phyloP scores from a whole-genome alignment of 176 grass and related monocot species.

The Oryza meyeriana region DNA sequence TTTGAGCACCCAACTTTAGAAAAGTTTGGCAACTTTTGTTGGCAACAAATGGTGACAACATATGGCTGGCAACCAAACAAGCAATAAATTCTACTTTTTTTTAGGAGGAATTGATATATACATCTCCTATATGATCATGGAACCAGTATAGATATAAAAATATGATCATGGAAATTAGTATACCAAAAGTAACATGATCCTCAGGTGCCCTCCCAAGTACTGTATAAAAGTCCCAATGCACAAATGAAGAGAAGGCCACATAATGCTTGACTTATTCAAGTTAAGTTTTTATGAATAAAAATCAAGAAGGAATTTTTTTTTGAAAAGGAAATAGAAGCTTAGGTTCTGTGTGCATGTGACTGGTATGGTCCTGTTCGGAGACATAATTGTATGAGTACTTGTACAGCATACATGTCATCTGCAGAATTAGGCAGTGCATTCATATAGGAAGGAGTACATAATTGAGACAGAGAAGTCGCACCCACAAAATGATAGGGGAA shows the following conservation, averaged over 20 bases:
- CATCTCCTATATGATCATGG: too few relatives aligned
- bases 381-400: slow-evolving; percentile 38
- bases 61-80: too few relatives aligned
- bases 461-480: not conserved
- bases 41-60: too few relatives aligned
- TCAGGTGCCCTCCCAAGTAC: too few relatives aligned
- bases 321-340: not conserved
- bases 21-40: too few relatives aligned
- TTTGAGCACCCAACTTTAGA: too few relatives aligned
- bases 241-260: not conserved
- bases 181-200: too few relatives aligned
- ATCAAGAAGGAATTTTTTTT: not conserved
- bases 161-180: too few relatives aligned
- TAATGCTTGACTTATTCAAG: not conserved
- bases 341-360: slow-evolving; percentile 1
- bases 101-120: too few relatives aligned
- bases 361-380: not conserved
- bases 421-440: not conserved
- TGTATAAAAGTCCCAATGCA: not conserved
- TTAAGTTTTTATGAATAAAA: not conserved
- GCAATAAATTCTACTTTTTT: too few relatives aligned
- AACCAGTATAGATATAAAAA: too few relatives aligned
- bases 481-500: not conserved
- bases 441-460: not conserved
- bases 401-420: slow-evolving; percentile 27